Evolutionary conservation across 1,284 basidiomycete species (phyloP).

Genomic region (Xerocomus amazonicus): DNA sequence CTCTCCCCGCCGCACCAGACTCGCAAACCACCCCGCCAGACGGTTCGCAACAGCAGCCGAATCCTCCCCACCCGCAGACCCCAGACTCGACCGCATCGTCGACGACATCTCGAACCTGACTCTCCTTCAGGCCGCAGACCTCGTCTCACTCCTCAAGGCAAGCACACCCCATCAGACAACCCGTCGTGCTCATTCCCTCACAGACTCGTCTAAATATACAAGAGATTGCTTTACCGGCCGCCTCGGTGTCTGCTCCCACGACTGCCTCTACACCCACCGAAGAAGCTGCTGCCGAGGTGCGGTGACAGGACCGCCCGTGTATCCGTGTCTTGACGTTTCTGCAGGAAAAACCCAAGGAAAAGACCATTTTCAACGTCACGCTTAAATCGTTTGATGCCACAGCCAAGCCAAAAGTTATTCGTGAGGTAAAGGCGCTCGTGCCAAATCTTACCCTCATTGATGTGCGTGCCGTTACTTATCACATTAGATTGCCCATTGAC

Average conservation of each 20-base stretch:
- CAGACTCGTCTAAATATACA: slow-evolving; percentile 95
- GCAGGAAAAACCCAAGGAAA: slow-evolving; percentile 97
- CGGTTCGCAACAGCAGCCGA: slow-evolving; percentile 46
- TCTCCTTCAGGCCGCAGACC: slow-evolving; percentile 94
- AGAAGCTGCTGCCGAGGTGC: slow-evolving; percentile 65
- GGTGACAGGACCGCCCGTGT: slow-evolving; percentile 10
- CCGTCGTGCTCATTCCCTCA: not conserved
- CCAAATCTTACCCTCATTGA: slow-evolving; percentile 95
- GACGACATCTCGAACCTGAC: slow-evolving; percentile 92
- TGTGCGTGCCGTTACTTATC: slow-evolving; percentile 48
- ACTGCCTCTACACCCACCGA: slow-evolving; percentile 37
- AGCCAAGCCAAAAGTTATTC: slow-evolving; percentile 96
- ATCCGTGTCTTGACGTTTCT: not conserved
- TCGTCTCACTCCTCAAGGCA: slow-evolving; percentile 91
- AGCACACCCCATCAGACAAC: slow-evolving; percentile 8
- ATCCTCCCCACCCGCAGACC: slow-evolving; percentile 44
- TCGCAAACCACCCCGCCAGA: slow-evolving; percentile 20
- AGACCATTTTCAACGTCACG: slow-evolving; percentile 96
- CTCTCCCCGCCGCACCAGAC: too few species aligned
- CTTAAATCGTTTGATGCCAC: slow-evolving; percentile 89
- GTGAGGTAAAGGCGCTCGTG: slow-evolving; percentile 94
- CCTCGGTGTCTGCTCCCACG: too few species aligned
- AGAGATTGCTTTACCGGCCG: slow-evolving; percentile 67
- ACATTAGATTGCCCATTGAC: too few species aligned
- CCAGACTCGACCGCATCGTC: slow-evolving; percentile 82